Percentiles rank a stretch among this genome's conserved stretches.
These are phyloP conservation scores for Xylariales sp. DNA, from an alignment of 2,329 filamentous ascomycete species.

Conservation along the genomic window DNA sequence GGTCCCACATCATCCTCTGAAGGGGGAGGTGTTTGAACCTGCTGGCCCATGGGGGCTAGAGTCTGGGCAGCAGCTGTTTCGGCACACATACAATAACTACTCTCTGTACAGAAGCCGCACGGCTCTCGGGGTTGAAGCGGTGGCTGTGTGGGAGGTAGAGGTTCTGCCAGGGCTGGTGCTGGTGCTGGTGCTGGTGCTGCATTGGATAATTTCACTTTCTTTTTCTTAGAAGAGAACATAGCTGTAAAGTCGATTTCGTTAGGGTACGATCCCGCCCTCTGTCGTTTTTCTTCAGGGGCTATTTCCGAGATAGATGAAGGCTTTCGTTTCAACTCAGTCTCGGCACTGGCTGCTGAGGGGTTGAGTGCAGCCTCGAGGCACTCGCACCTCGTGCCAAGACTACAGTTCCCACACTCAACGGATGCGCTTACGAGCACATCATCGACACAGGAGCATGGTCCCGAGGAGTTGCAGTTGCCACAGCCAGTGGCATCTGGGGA, in stretches of 20 bases:
- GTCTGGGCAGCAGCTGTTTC: conserved; percentile 61
- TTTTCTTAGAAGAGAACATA: conserved; percentile 65
- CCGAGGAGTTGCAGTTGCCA: conserved; percentile 65
- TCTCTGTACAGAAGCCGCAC: conserved; percentile 86
- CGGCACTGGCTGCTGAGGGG: conserved; percentile 46
- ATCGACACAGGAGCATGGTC: conserved; percentile 69
- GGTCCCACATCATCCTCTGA: conserved; percentile 71
- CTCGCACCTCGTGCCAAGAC: conserved; percentile 70
- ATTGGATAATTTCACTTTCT: conserved; percentile 44
- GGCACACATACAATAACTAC: conserved; percentile 84
- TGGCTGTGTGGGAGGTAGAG: conserved; percentile 44
- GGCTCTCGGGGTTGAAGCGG: conserved; percentile 68
- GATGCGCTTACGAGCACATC: conserved; percentile 65
- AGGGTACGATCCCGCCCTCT: conserved; percentile 60
- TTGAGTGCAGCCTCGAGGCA: conserved; percentile 64
- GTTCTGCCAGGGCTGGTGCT: conserved; percentile 45
- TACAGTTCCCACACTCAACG: conserved; percentile 74
- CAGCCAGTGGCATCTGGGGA: conserved; percentile 58
- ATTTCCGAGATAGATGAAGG: conserved; percentile 57
- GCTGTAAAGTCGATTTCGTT: conserved; percentile 81
- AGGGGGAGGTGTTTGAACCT: conserved; percentile 68
- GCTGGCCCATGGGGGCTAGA: conserved; percentile 57
- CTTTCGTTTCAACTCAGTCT: conserved; percentile 63
- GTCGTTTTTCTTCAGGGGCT: conserved; percentile 65
- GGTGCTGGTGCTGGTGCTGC: conserved; percentile 48